These are phyloP conservation scores for Adansonia digitata DNA, from an alignment of 345 rosid species.

Conservation along the genomic window DNA sequence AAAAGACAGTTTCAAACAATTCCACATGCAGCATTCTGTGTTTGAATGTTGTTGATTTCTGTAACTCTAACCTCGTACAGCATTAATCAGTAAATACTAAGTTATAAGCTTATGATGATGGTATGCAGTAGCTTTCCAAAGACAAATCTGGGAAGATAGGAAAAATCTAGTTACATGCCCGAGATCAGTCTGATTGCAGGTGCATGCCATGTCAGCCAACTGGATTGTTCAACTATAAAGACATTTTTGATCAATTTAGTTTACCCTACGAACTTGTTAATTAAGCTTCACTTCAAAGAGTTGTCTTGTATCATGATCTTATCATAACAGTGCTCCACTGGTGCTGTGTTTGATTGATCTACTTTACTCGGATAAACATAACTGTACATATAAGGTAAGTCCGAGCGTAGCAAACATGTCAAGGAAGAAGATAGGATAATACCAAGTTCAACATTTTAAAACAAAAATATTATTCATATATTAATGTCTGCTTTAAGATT, in stretches of 20 bases:
- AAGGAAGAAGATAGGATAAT: no score
- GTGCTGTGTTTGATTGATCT: neutral
- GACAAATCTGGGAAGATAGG: neutral
- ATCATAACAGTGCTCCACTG: no score
- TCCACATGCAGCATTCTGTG: neutral
- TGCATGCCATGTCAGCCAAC: neutral
- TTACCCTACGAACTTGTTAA: neutral
- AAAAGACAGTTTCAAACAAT: no score
- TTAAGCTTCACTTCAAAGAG: neutral
- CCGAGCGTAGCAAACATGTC: neutral
- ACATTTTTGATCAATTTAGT: neutral
- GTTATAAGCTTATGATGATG: no score
- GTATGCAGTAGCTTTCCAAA: no score
- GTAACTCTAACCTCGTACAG: neutral
- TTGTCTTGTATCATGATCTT: neutral
- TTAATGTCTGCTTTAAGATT: no score
- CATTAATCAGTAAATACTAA: no score
- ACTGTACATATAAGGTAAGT: neutral
- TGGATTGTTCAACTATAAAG: neutral
- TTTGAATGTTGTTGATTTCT: no score
- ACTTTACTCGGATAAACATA: neutral
- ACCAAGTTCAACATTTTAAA: neutral
- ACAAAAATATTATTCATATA: no score
- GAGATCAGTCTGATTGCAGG: neutral
- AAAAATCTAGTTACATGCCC: neutral